phyloP scores from a whole-genome alignment of 768 basidiomycete species.

The Mycena albidolilacea region DNA sequence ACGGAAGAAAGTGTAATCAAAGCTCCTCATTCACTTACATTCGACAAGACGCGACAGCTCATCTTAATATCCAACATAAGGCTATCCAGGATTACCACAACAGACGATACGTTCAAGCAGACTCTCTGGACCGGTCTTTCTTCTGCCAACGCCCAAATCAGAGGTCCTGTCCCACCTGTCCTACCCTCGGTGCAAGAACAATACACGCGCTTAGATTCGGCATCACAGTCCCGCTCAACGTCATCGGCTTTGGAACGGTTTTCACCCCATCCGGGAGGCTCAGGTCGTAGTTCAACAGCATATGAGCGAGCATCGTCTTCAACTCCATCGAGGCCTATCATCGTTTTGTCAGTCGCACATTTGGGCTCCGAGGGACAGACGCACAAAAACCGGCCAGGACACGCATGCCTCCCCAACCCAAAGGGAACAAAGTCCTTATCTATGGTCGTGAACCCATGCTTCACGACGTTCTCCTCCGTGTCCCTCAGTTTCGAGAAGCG shows the following conservation, averaged over 20 bases:
- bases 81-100: no score
- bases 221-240: neutral
- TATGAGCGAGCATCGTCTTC: neutral
- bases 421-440: neutral
- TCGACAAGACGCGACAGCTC: no score
- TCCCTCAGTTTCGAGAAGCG: neutral
- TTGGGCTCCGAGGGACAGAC: neutral
- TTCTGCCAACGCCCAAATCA: neutral
- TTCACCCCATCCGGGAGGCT: neutral
- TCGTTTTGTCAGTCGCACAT: neutral
- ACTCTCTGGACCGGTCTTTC: no score
- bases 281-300: slow-evolving; percentile 1
- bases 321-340: neutral
- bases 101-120: no score
- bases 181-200: neutral
- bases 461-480: neutral
- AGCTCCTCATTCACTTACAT: no score
- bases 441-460: neutral
- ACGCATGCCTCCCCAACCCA: neutral
- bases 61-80: no score
- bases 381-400: slow-evolving; percentile 1
- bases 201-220: neutral
- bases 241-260: neutral
- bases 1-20: no score
- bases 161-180: neutral